These are phyloP conservation scores for Exophiala mesophila DNA, from an alignment of 2,329 filamentous ascomycete genomes.

Conservation along the genomic window DNA sequence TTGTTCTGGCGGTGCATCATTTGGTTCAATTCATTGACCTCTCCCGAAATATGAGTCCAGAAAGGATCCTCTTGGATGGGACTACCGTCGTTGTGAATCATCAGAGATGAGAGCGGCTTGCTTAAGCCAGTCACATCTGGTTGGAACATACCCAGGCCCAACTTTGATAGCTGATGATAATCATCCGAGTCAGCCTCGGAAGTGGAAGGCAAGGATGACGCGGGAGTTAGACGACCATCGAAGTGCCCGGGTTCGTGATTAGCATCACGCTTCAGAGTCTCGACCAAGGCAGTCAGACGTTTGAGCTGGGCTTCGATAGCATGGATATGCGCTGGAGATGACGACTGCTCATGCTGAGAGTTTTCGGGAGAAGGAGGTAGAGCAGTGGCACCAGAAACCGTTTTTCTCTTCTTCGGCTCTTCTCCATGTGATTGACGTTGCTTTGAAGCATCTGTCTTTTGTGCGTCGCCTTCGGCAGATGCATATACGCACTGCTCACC, in stretches of 20 bases:
- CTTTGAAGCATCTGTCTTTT: too few species aligned
- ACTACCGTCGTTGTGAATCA: conserved; percentile 4
- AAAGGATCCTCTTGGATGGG: conserved; percentile 11
- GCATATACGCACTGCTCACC: conserved; percentile 41
- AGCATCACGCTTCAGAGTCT: conserved; percentile 34
- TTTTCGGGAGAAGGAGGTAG: neutral
- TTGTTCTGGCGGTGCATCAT: conserved; percentile 27
- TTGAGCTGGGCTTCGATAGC: conserved; percentile 42
- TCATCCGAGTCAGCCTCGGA: conserved; percentile 24
- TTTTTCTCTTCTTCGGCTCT: conserved; percentile 19
- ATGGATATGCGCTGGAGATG: conserved; percentile 26
- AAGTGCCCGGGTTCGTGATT: conserved; percentile 1
- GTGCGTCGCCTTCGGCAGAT: conserved; percentile 6
- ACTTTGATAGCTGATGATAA: conserved; percentile 36
- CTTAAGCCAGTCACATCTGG: conserved; percentile 13
- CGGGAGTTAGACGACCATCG: conserved; percentile 11
- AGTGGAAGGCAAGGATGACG: conserved; percentile 1
- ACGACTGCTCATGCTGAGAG: conserved; percentile 3
- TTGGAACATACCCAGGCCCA: conserved; percentile 32
- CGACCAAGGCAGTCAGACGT: conserved; percentile 42
- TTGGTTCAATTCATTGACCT: conserved; percentile 22
- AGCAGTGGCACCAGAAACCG: conserved; percentile 1
- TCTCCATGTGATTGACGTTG: neutral
- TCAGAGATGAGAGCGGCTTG: conserved; percentile 14
- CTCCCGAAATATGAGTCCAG: conserved; percentile 19